Evolutionary conservation across 2,329 filamentous ascomycete species (phyloP), one percentile per base, ranked within the genome.

Genomic region (Helotiales sp.): DNA sequence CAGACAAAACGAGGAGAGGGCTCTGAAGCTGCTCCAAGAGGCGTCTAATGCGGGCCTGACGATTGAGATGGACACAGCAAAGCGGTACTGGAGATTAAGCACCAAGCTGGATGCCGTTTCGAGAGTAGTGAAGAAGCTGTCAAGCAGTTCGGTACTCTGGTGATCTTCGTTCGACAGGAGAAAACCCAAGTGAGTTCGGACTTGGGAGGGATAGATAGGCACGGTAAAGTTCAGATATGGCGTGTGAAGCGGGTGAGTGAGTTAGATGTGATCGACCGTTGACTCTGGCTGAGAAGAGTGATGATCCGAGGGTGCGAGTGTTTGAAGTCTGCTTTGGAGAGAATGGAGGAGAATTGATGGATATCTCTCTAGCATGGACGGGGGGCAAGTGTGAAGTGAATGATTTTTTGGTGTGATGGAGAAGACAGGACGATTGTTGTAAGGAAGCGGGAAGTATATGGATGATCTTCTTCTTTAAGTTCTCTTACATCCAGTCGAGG

Each of bases 91-190:
- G 71, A 73, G 70, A 71, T 71, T 73, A 73, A 74, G 71, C 70
- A 72, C 72, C 72, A 60, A 71, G 67, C 65, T 57, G 50, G 49
- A 59, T 71, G 66, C 72, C 69, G 66, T 68, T 73, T 68, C 40
- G 52, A 68, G 64, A 22, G 69, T 69, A 65, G 61, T 64, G 64
- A 54, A 69, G 64, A 54, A 69, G 69, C 70, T 72, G 67, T 70
- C 68, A 65, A 72, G 70, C 70, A 64, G 66, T 67, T 69, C 71
- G 69, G 70, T 71, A 71, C 65, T 71, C 30, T 57, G 66, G 40
- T 64, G 69, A 71, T 72, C 69, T 34, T 34, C 50, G 50, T 32
- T 34, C 26, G 26, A 34, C 10, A 34, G 30, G 50, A 54, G 28
- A 54, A 54, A 32, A 54, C 50, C 50, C 50, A 54, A 54, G 28